A percentile compares a stretch with the other conserved stretches of the same genome.
Evolutionary conservation across 352 stramenopile genomes (phyloP).

Genomic region (Hyaloperonospora arabidopsidis): DNA sequence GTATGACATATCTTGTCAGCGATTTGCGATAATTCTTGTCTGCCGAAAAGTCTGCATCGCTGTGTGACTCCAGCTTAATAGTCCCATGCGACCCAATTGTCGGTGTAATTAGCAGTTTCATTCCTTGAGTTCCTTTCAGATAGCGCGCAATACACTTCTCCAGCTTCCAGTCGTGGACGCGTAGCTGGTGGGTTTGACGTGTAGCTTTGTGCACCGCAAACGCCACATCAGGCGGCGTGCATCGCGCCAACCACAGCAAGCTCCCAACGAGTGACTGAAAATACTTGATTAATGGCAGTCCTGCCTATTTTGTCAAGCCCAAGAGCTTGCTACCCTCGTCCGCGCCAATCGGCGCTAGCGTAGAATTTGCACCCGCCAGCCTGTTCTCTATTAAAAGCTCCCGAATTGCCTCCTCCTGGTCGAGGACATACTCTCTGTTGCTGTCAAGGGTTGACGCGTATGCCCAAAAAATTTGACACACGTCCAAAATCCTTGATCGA

Average conservation of each 20-base stretch:
- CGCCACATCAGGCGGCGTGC: conserved; percentile 20
- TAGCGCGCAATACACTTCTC: conserved; percentile 1
- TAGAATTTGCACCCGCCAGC: not conserved
- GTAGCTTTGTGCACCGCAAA: conserved; percentile 21
- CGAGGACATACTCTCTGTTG: not conserved
- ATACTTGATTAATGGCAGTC: not conserved
- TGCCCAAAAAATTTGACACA: conserved; percentile 23
- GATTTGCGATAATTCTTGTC: not conserved
- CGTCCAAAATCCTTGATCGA: conserved; percentile 22
- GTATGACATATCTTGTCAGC: not conserved
- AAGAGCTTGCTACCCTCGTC: not conserved
- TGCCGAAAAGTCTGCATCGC: not conserved
- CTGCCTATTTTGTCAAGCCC: not conserved
- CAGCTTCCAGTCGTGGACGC: conserved; percentile 5
- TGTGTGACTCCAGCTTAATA: not conserved
- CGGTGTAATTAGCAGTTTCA: not conserved
- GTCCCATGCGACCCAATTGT: not conserved
- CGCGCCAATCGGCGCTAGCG: not conserved
- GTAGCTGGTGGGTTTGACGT: conserved; percentile 4
- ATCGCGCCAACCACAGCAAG: conserved; percentile 4
- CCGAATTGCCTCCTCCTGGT: not conserved
- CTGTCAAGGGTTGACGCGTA: not conserved
- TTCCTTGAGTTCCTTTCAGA: no score
- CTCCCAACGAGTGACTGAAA: not conserved
- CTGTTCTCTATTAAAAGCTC: not conserved